Evolutionary conservation across 2,329 filamentous ascomycete genomes (phyloP), one percentile per base, ranked within the genome.

Genomic region (Endocalyx cinctus): DNA sequence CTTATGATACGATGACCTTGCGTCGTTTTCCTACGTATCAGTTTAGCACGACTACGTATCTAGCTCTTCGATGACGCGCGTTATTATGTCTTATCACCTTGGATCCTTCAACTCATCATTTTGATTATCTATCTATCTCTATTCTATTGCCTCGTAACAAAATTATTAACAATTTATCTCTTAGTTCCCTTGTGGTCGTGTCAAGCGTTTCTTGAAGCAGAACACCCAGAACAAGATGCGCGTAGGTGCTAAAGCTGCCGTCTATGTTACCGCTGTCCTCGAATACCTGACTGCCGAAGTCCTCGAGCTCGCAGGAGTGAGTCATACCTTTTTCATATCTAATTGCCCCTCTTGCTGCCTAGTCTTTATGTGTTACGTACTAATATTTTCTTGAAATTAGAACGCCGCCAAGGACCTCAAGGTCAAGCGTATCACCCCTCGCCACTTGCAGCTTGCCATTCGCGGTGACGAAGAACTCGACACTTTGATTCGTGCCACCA

Each of bases 141-240:
- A n/a, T n/a, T n/a, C n/a, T n/a, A n/a, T n/a, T n/a, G n/a, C n/a
- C n/a, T n/a, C n/a, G n/a, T n/a, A n/a, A n/a, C n/a, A n/a, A n/a
- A n/a, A n/a, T n/a, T n/a, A n/a, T n/a, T 23, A 23, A 23, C 20
- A 23, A 8, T 8, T 8, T n/a, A 8, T n/a, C n/a, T 23, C n/a
- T 23, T 60, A 98, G 92, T 98, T 98, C 65, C 92, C 92, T 42
- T 98, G 92, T 64, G 92, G 92, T 69, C 92, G 92, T 83, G 92
- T 98, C 68, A 98, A 98, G 84, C 89, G 92, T 72, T 97, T 97
- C 73, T 76, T 98, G 62, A 96, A 97, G 79, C 88, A 87, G 66
- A 96, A 96, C 71, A 97, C 92, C 31, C 92, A 97, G 63, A 94
- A 96, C 71, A 97, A 97, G 76, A 97, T 96, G 87, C 90, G 92